Percentiles rank a stretch among this genome's conserved stretches.
phyloP scores from a whole-genome alignment of 305 asterid species.

The Rubia tinctorum region DNA sequence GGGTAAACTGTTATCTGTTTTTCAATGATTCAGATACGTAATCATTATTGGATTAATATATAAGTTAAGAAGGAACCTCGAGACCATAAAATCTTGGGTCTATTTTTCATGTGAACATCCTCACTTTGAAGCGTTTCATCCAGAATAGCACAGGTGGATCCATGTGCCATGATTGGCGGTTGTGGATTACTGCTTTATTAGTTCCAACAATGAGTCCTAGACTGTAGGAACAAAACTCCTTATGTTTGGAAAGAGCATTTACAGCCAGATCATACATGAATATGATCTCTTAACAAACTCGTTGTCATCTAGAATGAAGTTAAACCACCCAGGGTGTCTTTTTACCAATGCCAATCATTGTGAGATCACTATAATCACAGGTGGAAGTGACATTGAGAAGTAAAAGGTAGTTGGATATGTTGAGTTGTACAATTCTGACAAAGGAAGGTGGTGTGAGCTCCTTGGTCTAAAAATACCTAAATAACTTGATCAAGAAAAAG shows the following conservation, averaged over 20 bases:
- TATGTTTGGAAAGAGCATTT: constrained; percentile 59
- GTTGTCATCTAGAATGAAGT: constrained; percentile 57
- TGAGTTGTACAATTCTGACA: constrained; percentile 59
- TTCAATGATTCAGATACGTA: constrained; percentile 43
- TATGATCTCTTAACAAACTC: constrained; percentile 58
- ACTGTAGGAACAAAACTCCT: constrained; percentile 82
- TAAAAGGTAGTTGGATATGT: constrained; percentile 46
- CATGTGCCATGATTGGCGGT: constrained; percentile 48
- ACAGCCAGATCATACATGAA: constrained; percentile 42
- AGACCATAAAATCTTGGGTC: constrained; percentile 70
- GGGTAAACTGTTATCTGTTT: too few species aligned
- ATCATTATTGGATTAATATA: constrained; percentile 57
- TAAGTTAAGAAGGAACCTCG: constrained; percentile 44
- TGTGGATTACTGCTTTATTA: constrained; percentile 42
- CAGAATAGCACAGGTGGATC: constrained; percentile 60
- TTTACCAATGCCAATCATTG: constrained; percentile 77
- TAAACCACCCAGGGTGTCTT: constrained; percentile 55
- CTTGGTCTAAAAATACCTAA: constrained; percentile 60
- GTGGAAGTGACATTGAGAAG: constrained; percentile 57
- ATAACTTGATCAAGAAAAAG: constrained; percentile 27
- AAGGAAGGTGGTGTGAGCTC: constrained; percentile 57
- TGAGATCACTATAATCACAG: constrained; percentile 61
- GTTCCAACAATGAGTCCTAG: constrained; percentile 66
- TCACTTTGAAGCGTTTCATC: constrained; percentile 83
- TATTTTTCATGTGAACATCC: constrained; percentile 61